These are phyloP conservation scores for Podospora fimiseda DNA, from an alignment of 495 filamentous ascomycete species.

Conservation along the genomic window DNA sequence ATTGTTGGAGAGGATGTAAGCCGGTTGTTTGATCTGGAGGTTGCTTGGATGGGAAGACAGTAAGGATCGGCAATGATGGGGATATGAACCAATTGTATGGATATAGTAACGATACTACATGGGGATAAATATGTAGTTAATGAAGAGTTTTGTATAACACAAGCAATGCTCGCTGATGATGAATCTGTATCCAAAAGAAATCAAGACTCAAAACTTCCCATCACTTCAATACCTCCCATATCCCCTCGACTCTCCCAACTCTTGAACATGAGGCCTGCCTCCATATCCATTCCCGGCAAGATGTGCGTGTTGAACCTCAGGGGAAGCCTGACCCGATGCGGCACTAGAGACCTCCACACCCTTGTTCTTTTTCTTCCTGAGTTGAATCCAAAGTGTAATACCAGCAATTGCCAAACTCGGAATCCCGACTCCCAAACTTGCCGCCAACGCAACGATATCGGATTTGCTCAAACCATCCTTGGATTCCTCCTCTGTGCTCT, in stretches of 20 bases:
- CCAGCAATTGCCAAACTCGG: conserved; percentile 7
- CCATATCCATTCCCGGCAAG: not conserved
- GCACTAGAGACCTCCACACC: not conserved
- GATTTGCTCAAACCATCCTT: conserved; percentile 13
- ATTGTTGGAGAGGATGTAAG: too few species aligned
- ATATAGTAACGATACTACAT: too few species aligned
- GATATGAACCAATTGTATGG: too few species aligned
- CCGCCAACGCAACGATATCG: conserved; percentile 9
- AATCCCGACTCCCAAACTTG: conserved; percentile 13
- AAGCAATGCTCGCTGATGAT: too few species aligned
- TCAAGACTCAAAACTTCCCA: too few species aligned
- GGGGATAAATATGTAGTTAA: too few species aligned
- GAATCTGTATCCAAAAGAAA: too few species aligned
- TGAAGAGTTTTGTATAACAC: too few species aligned
- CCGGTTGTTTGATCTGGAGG: too few species aligned
- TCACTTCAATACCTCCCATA: not conserved
- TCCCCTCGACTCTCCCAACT: not conserved
- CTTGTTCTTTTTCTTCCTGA: conserved; percentile 2
- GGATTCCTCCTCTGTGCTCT: not conserved
- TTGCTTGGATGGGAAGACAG: too few species aligned
- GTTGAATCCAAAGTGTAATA: conserved; percentile 10
- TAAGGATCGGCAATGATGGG: too few species aligned
- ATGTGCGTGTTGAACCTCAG: not conserved
- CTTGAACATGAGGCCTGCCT: not conserved
- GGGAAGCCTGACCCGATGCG: not conserved